Percentiles rank a stretch among this genome's conserved stretches.
Conservation (phyloP, 176 grass and related monocot genomes). For the Bonia amplexicaulis region DNA sequence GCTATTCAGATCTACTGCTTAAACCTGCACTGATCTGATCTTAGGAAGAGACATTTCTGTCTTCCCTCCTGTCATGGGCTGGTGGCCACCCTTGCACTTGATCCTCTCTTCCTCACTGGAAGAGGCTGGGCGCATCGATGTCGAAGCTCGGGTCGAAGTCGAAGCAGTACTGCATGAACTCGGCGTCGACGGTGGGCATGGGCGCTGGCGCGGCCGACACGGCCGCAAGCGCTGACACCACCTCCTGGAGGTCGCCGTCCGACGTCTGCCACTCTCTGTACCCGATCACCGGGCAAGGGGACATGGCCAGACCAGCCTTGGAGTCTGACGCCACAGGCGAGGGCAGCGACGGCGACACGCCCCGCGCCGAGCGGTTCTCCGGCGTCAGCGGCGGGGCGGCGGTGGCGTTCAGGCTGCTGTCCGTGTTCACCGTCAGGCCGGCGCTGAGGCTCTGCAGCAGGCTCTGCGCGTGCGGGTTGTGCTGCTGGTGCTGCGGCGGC, state of each 20-base stretch:
- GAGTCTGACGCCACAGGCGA: conserved; percentile 58
- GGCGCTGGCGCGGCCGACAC: conserved; percentile 7
- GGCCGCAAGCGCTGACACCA: conserved; percentile 34
- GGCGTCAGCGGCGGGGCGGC: conserved; percentile 23
- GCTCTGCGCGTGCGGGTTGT: conserved; percentile 32
- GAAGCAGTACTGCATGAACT: conserved; percentile 30
- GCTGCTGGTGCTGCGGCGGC: not conserved
- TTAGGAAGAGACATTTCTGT: conserved; percentile 24
- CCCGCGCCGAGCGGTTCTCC: conserved; percentile 14
- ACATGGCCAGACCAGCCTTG: conserved; percentile 18
- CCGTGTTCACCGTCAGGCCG: conserved; percentile 44
- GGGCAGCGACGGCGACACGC: conserved; percentile 35
- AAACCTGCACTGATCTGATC: conserved; percentile 22
- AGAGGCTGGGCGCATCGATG: conserved; percentile 9
- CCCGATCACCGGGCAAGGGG: conserved; percentile 19
- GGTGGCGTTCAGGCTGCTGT: not conserved
- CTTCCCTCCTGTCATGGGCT: conserved; percentile 29
- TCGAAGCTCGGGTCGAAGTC: conserved; percentile 35
- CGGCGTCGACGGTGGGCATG: not conserved
- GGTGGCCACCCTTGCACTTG: not conserved
- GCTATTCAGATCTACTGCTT: conserved; percentile 1
- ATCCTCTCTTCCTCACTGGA: conserved; percentile 16
- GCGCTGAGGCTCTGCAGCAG: conserved; percentile 49
- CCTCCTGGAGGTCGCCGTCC: conserved; percentile 44
- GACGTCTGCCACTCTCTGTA: conserved; percentile 19